These are phyloP conservation scores for Penicillium flavigenum DNA, from an alignment of 495 filamentous ascomycete species.

Conservation along the genomic window DNA sequence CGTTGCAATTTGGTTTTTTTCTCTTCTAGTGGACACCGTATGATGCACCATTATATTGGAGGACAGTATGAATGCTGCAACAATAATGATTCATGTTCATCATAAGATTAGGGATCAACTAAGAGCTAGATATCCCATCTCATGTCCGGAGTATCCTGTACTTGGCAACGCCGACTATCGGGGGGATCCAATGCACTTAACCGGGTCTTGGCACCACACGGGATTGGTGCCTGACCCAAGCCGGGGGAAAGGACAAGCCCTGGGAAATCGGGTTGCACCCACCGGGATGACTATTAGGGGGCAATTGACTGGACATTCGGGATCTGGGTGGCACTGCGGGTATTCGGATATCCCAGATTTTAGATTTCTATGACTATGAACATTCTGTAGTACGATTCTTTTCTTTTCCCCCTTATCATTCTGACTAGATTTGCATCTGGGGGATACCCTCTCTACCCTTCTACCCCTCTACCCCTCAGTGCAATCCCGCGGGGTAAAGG, in stretches of 20 bases:
- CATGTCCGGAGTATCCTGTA: too few relatives aligned
- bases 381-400: neutral
- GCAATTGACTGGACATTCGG: neutral
- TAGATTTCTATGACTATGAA: neutral
- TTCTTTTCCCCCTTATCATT: neutral
- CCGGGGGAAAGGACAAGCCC: conserved; percentile 1
- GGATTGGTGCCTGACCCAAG: conserved; percentile 11
- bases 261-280: neutral
- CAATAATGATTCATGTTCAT: neutral
- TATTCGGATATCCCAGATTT: neutral
- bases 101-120: neutral
- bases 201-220: conserved; percentile 14
- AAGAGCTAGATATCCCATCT: neutral
- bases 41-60: neutral
- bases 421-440: too few relatives aligned
- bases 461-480: conserved; percentile 9
- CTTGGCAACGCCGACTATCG: conserved; percentile 11
- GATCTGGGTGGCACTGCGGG: neutral
- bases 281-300: neutral
- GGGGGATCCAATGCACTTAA: conserved; percentile 14
- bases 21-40: neutral
- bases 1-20: neutral
- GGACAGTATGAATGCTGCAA: neutral
- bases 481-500: neutral
- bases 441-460: neutral